Conservation (phyloP, 331 rosid species). For the Rhamnella rubrinervis region DNA sequence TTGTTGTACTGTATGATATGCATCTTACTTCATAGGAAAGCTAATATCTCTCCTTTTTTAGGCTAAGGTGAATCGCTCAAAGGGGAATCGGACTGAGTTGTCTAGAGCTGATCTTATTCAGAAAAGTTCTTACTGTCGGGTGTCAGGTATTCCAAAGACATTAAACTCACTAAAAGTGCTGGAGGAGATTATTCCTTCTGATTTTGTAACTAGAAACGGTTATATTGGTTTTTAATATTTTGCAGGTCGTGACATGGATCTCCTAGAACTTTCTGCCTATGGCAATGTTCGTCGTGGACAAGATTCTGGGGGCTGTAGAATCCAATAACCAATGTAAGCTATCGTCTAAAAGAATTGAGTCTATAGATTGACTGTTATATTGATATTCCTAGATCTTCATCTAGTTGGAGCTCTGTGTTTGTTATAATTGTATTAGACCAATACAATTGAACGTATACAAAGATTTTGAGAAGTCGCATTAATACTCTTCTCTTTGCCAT, state of each 20-base stretch:
- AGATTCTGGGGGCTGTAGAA: slow-evolving; percentile 85
- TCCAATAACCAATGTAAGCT: slow-evolving; percentile 47
- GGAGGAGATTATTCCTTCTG: slow-evolving; percentile 3
- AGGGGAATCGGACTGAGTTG: slow-evolving; percentile 68
- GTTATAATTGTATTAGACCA: background rate
- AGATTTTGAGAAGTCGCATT: too few species aligned
- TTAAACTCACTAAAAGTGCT: background rate
- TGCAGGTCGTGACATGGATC: slow-evolving; percentile 92
- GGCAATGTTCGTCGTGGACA: slow-evolving; percentile 71
- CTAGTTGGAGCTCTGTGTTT: background rate
- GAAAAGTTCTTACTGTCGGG: slow-evolving; percentile 80
- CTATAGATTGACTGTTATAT: background rate
- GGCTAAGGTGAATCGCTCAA: slow-evolving; percentile 80
- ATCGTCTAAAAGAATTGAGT: background rate
- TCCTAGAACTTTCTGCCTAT: slow-evolving; percentile 79
- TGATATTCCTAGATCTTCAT: background rate
- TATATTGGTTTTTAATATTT: slow-evolving; percentile 26
- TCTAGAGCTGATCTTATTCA: slow-evolving; percentile 76
- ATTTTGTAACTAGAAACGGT: slow-evolving; percentile 12
- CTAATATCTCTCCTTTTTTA: slow-evolving; percentile 23
- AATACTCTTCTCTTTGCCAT: too few species aligned
- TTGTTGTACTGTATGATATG: background rate
- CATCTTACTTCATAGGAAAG: background rate
- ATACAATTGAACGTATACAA: too few species aligned
- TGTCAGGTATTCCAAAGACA: slow-evolving; percentile 53